Percentiles rank a stretch among this genome's conserved stretches.
These are phyloP conservation scores for Cytospora schulzeri DNA, from an alignment of 2,329 filamentous ascomycete genomes.

Conservation along the genomic window DNA sequence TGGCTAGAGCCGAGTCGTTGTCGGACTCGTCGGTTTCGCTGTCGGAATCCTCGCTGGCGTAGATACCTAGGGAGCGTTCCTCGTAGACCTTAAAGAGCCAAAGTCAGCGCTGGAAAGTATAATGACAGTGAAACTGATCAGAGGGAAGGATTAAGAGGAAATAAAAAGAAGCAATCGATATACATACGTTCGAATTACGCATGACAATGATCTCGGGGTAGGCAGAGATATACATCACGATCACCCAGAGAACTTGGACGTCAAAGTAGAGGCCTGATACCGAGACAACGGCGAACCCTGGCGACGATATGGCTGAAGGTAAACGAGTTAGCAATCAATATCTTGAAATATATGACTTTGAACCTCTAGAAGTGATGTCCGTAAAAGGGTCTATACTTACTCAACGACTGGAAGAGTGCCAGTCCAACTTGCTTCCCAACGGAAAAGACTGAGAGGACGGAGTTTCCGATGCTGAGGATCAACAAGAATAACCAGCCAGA, in stretches of 20 bases:
- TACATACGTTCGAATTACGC: constrained; percentile 52
- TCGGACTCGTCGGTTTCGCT: neutral
- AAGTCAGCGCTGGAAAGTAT: neutral
- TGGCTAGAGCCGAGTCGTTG: constrained; percentile 5
- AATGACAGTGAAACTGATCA: too few species aligned
- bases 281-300: constrained; percentile 56
- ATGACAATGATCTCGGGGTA: constrained; percentile 49
- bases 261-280: constrained; percentile 47
- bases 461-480: constrained; percentile 54
- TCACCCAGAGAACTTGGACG: constrained; percentile 45
- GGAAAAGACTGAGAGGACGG: constrained; percentile 46
- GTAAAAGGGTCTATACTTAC: constrained; percentile 4
- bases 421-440: constrained; percentile 50
- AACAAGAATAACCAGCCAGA: constrained; percentile 57
- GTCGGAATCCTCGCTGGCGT: constrained; percentile 32
- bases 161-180: too few species aligned
- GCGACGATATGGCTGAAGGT: constrained; percentile 47
- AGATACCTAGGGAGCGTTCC: constrained; percentile 54
- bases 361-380: neutral
- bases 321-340: neutral
- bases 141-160: too few species aligned
- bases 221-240: constrained; percentile 52
- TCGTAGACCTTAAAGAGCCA: constrained; percentile 49
- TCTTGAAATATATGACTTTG: too few species aligned
- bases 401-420: constrained; percentile 52